A percentile compares a stretch with the other conserved stretches of the same genome.
phyloP scores from a whole-genome alignment of 805 yeast species.

The Ogataea naganishii region DNA sequence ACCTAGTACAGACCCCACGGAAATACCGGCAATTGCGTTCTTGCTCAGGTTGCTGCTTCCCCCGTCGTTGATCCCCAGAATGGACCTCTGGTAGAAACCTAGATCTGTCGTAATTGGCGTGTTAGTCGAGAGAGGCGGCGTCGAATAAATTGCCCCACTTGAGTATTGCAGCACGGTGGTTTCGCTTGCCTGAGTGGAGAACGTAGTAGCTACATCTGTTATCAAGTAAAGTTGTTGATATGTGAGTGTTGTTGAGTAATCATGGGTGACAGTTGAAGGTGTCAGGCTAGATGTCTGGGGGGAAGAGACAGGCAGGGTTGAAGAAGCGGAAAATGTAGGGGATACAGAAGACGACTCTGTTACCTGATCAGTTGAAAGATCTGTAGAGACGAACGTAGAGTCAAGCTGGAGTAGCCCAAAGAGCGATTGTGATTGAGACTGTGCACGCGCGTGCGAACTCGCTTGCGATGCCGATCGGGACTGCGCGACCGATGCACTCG shows the following conservation, averaged over 20 bases:
- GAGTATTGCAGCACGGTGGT: constrained; percentile 15
- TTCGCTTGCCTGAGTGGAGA: constrained; percentile 3
- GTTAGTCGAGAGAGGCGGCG: constrained; percentile 8
- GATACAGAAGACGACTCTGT: no score
- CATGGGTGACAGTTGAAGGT: no score
- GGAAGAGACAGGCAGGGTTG: no score
- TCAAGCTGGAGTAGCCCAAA: no score
- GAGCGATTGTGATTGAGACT: no score
- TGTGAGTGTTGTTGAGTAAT: constrained; percentile 8
- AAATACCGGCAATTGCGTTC: constrained; percentile 22
- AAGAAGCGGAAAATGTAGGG: no score
- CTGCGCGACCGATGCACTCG: no score
- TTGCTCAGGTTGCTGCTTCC: constrained; percentile 4
- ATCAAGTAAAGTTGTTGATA: constrained; percentile 22
- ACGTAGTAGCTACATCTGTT: constrained; percentile 18
- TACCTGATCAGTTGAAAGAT: no score
- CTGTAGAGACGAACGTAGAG: no score
- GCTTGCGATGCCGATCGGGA: no score
- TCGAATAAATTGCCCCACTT: constrained; percentile 9
- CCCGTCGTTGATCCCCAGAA: constrained; percentile 1
- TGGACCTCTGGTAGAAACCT: constrained; percentile 8
- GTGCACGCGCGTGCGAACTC: no score
- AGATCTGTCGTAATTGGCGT: constrained; percentile 21
- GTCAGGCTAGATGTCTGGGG: no score
- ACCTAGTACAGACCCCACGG: constrained; percentile 14